Conservation (phyloP, 1,284 basidiomycete genomes). For the Serendipita sp. region DNA sequence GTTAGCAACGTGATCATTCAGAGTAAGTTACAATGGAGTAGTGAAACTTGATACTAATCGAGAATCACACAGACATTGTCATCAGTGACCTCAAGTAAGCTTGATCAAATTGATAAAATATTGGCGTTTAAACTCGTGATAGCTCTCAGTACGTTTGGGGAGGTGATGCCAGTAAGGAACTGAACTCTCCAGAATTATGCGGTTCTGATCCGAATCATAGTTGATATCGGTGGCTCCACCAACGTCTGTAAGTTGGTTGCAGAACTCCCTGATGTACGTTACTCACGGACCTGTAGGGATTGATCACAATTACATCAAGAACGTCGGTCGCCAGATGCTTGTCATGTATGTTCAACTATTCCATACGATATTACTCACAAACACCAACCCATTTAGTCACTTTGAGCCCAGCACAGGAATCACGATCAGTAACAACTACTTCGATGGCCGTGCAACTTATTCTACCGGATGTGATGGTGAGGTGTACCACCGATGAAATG, state of each 20-base stretch:
- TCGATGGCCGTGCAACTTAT: conserved; percentile 18
- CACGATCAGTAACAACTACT: conserved; percentile 18
- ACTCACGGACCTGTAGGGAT: conserved; percentile 5
- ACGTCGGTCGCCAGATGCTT: conserved; percentile 20
- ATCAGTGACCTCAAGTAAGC: conserved; percentile 16
- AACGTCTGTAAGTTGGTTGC: not conserved
- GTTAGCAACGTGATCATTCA: conserved; percentile 24
- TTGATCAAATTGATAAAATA: not conserved
- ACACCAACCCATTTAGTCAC: conserved; percentile 6
- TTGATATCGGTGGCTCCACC: not conserved
- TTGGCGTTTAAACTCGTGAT: not conserved
- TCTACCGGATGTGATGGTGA: conserved; percentile 18
- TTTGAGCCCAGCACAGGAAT: conserved; percentile 16
- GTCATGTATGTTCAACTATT: conserved; percentile 14
- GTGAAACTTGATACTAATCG: too few relatives aligned
- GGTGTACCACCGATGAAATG: too few relatives aligned
- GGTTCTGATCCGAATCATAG: not conserved
- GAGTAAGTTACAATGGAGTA: conserved; percentile 10
- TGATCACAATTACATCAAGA: conserved; percentile 19
- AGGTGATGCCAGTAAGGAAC: conserved; percentile 17
- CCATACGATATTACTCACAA: not conserved
- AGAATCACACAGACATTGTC: conserved; percentile 14
- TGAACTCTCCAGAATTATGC: not conserved
- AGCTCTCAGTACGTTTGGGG: conserved; percentile 19
- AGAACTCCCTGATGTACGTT: not conserved